Conservation (phyloP, 345 rosid genomes). For the Odontarrhena argentea region DNA sequence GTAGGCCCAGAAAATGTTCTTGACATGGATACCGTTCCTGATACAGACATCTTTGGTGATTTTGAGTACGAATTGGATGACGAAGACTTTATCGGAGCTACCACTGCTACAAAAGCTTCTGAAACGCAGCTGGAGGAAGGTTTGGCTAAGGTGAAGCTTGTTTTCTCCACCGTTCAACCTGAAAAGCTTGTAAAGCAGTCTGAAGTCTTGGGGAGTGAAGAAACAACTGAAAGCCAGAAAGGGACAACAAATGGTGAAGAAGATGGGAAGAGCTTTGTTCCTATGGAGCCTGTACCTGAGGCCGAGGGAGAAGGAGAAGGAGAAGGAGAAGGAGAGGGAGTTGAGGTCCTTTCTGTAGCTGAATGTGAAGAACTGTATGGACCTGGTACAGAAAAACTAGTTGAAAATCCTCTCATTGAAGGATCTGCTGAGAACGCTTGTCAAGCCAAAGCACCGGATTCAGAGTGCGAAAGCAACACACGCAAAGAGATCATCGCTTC, state of each 20-base stretch:
- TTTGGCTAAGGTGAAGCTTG: conserved; percentile 67
- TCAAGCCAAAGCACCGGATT: conserved; percentile 42
- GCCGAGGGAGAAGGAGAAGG: conserved; percentile 36
- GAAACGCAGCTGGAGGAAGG: conserved; percentile 54
- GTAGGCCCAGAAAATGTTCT: conserved; percentile 63
- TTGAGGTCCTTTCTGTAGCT: conserved; percentile 52
- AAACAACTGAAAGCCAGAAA: conserved; percentile 29
- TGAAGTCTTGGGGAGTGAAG: conserved; percentile 42
- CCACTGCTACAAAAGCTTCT: conserved; percentile 44
- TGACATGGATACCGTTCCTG: conserved; percentile 63
- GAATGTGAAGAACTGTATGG: conserved; percentile 92
- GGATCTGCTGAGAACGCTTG: conserved; percentile 43
- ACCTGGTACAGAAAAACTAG: conserved; percentile 74
- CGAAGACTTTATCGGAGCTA: conserved; percentile 73
- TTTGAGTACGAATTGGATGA: conserved; percentile 85
- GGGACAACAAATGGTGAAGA: conserved; percentile 42
- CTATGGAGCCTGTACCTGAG: conserved; percentile 44
- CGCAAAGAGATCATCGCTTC: conserved; percentile 31
- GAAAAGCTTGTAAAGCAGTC: conserved; percentile 47
- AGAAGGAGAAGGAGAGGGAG: conserved; percentile 47
- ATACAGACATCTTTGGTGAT: conserved; percentile 79
- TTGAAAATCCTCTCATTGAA: conserved; percentile 50
- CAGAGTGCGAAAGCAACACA: conserved; percentile 38
- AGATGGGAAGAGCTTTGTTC: conserved; percentile 37
- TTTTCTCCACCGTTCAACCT: conserved; percentile 57